These are phyloP conservation scores for Desmodesmus armatus DNA, from an alignment of 139 green algal genomes.

Conservation along the genomic window DNA sequence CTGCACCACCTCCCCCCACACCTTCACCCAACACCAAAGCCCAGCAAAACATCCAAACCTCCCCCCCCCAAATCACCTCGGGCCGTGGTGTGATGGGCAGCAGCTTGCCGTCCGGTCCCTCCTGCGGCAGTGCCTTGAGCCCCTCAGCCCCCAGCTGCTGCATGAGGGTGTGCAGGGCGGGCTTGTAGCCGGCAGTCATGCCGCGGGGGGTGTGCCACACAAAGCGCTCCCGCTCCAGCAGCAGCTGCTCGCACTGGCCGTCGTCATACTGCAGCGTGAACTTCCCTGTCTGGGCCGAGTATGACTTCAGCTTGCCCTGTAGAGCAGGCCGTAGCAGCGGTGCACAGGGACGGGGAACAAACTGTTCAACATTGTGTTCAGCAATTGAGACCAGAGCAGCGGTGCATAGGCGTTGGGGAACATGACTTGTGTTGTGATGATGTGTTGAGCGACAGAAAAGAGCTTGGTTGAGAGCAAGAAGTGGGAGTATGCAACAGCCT, in stretches of 20 bases:
- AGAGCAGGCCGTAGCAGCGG: no score
- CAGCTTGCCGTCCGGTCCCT: neutral
- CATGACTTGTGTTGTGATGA: no score
- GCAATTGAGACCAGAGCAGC: no score
- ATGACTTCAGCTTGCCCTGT: slow-evolving; percentile 48
- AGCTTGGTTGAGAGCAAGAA: no score
- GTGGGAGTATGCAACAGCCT: no score
- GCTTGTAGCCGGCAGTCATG: slow-evolving; percentile 42
- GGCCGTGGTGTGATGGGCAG: neutral
- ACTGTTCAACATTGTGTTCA: no score
- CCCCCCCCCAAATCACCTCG: neutral
- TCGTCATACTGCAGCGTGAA: slow-evolving; percentile 73
- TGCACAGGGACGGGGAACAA: no score
- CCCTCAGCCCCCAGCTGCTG: slow-evolving; percentile 36
- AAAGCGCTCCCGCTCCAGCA: slow-evolving; percentile 52
- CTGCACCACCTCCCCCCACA: neutral
- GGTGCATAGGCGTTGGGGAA: no score
- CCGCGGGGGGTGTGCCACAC: slow-evolving; percentile 42
- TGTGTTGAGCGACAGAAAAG: no score
- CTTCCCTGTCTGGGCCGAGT: slow-evolving; percentile 29
- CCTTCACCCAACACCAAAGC: neutral
- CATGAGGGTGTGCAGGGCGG: slow-evolving; percentile 23
- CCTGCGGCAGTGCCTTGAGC: neutral
- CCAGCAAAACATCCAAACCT: neutral
- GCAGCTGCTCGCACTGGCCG: slow-evolving; percentile 68